Conservation (phyloP, 352 stramenopile genomes). For the Globisporangium paddicum region DNA sequence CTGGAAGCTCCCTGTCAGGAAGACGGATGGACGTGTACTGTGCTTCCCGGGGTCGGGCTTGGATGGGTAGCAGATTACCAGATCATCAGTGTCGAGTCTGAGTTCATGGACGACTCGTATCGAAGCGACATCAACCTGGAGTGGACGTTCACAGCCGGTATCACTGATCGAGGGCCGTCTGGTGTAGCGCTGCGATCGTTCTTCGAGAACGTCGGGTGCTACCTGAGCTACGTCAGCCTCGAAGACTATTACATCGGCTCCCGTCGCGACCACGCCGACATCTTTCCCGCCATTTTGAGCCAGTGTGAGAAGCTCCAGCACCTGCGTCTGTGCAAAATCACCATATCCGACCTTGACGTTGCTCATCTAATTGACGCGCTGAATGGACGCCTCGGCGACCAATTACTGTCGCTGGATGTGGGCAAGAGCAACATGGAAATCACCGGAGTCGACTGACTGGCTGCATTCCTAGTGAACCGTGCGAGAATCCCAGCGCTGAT, state of each 20-base stretch:
- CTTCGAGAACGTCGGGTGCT: neutral
- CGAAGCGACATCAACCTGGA: neutral
- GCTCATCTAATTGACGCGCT: neutral
- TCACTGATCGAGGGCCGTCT: no score
- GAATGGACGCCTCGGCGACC: neutral
- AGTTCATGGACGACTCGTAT: neutral
- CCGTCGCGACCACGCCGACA: no score
- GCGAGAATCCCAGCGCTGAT: neutral
- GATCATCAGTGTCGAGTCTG: neutral
- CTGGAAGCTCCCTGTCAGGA: constrained; percentile 1
- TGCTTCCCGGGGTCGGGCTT: neutral
- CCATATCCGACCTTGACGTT: neutral
- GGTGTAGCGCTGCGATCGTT: no score
- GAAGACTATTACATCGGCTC: neutral
- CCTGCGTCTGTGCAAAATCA: neutral
- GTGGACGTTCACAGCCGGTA: neutral
- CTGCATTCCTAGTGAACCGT: neutral
- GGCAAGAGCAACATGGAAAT: neutral
- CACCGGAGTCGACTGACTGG: neutral
- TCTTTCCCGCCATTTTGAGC: neutral
- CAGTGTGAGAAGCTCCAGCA: neutral
- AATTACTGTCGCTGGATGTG: neutral
- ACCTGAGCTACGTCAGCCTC: neutral
- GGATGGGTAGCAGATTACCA: neutral
- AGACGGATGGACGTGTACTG: neutral